Base-by-base conservation (phyloP, 768 basidiomycete genomes). In the Leccinum variicolor region DNA sequence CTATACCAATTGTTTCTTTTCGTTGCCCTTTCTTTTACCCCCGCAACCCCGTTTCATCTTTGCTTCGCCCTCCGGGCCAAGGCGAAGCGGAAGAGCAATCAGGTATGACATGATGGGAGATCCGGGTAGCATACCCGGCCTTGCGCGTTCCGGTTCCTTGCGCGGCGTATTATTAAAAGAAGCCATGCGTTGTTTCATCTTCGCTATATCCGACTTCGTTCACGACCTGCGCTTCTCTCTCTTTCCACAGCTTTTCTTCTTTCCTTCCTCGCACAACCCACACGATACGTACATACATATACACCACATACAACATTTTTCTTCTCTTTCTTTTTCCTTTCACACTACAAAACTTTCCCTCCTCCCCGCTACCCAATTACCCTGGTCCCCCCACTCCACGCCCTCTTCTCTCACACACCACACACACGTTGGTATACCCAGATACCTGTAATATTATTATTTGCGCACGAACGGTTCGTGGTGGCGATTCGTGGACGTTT, bases 401-500 rank as follows among this genome's bases (percentile, higher is more conserved):
- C 50, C 25, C 34, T 19, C 31, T 29, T 8, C 51, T 23, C 50
- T 34, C 33, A 29, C 56, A n/a, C 56, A 36, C 33, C 23, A 28
- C 56, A 17, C 56, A 39, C 28, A 66, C 70, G 65, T 39, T 50
- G 52, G 59, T 71, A 73, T 73, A 70, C 70, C 69, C 56, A 48
- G 34, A 62, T 62, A 75, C 70, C 64, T 75, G 74, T 75, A 74
- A 74, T 75, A 69, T 66, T 74, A 75, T 74, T 67, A 53, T 54
- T 56, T 64, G 62, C 55, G 48, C 54, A 31, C 54, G 34, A 54
- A 39, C 15, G 15, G 45, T 25, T 25, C 11, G 23, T 46, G 45
- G 45, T 41, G 45, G 23, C 45, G 0, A 25, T 41, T 46, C 45
- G 34, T 39, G 29, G 50, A 31, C 33, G 50, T 25, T 31, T 14